phyloP scores from a whole-genome alignment of 306 rosid species.

The Echinosophora koreensis region DNA sequence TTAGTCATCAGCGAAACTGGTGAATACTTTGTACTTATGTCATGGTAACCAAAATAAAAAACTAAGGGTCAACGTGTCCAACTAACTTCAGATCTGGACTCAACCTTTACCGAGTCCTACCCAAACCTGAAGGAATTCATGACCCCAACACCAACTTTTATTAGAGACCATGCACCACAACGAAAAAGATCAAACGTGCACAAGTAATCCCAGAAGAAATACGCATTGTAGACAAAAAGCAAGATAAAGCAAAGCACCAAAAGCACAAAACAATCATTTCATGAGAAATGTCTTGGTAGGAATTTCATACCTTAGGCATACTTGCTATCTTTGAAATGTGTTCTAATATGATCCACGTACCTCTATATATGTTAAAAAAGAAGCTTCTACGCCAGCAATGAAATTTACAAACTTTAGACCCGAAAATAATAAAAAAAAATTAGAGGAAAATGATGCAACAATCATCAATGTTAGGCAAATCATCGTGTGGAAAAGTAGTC shows the following conservation, averaged over 20 bases:
- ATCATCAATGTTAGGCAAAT: not conserved
- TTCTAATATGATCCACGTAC: too few species aligned
- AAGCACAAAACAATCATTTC: constrained; percentile 18
- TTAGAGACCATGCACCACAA: constrained; percentile 28
- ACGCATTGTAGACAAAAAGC: constrained; percentile 33
- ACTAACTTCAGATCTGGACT: not conserved
- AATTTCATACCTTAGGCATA: too few species aligned
- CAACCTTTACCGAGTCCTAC: constrained; percentile 10
- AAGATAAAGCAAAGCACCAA: constrained; percentile 21
- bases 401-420: not conserved
- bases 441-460: not conserved
- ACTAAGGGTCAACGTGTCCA: not conserved
- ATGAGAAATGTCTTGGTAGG: too few species aligned
- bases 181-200: constrained; percentile 28
- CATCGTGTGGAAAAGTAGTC: not conserved
- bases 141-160: constrained; percentile 47
- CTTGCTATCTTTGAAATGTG: too few species aligned
- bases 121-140: constrained; percentile 31
- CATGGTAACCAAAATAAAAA: too few species aligned
- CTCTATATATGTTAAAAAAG: too few species aligned
- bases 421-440: not conserved
- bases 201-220: constrained; percentile 28
- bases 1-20: too few species aligned
- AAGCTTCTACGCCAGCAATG: not conserved
- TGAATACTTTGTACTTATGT: too few species aligned